These are phyloP conservation scores for Penicillium robsamsonii DNA, from an alignment of 495 filamentous ascomycete species.

Conservation along the genomic window DNA sequence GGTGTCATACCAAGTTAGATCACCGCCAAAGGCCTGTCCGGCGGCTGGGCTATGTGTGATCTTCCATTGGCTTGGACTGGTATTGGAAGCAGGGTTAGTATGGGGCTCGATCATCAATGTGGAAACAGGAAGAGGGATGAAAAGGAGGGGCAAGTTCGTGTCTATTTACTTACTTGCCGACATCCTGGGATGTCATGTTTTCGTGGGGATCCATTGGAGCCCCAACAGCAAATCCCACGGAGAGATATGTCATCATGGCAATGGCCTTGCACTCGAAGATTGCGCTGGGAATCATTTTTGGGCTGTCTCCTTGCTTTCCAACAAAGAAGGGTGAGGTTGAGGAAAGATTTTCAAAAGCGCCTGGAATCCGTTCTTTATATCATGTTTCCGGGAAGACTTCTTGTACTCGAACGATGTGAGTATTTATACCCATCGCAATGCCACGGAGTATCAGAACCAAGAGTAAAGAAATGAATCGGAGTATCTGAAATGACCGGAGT, in stretches of 20 bases:
- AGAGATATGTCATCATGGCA: background rate
- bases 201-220: background rate
- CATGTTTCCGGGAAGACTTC: background rate
- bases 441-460: background rate
- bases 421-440: background rate
- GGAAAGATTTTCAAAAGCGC: background rate
- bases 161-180: background rate
- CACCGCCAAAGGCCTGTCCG: constrained; percentile 37
- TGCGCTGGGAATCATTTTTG: background rate
- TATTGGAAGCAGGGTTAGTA: background rate
- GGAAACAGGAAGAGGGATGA: background rate
- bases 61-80: background rate
- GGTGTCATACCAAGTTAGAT: constrained; percentile 69
- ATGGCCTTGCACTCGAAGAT: background rate
- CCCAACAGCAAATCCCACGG: background rate
- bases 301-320: background rate
- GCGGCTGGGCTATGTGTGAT: background rate
- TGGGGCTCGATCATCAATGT: background rate
- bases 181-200: background rate
- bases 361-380: background rate
- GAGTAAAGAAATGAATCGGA: background rate
- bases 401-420: background rate
- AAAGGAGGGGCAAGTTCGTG: background rate
- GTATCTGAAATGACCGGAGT: background rate
- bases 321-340: background rate